phyloP scores from a whole-genome alignment of 257 asterid species.

The Galeopsis tetrahit region DNA sequence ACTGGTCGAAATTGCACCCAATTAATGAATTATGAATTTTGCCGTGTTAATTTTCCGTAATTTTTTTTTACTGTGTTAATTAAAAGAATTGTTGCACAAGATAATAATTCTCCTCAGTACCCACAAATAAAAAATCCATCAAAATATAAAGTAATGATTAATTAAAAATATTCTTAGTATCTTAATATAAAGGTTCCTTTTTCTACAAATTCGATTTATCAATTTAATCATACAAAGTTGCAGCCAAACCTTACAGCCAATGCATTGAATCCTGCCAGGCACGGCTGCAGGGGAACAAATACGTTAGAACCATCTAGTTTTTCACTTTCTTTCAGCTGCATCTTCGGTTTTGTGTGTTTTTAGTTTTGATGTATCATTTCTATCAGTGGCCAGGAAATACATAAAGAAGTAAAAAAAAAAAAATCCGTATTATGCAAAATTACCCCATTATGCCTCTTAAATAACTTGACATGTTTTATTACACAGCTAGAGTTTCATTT shows the following conservation, averaged over 20 bases:
- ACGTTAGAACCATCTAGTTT: not conserved
- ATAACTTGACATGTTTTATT: not conserved
- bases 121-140: not conserved
- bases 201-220: not conserved
- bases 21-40: not conserved
- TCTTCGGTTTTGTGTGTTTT: not conserved
- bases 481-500: conserved; percentile 5
- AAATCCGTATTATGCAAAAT: not conserved
- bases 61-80: not conserved
- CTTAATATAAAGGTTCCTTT: not conserved
- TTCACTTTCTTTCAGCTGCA: not conserved
- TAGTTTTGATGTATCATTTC: not conserved
- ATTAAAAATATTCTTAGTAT: not conserved
- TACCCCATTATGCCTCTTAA: not conserved
- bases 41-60: too few species aligned
- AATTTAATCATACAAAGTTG: not conserved
- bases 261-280: not conserved
- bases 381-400: not conserved
- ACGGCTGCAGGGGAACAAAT: not conserved
- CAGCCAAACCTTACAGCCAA: not conserved
- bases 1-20: not conserved
- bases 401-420: not conserved
- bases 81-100: not conserved
- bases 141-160: not conserved
- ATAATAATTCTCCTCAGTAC: not conserved